Percentiles rank a stretch among this genome's conserved stretches.
phyloP scores from a whole-genome alignment of 1,139 yeast species.

The Diutina pseudorugosa region DNA sequence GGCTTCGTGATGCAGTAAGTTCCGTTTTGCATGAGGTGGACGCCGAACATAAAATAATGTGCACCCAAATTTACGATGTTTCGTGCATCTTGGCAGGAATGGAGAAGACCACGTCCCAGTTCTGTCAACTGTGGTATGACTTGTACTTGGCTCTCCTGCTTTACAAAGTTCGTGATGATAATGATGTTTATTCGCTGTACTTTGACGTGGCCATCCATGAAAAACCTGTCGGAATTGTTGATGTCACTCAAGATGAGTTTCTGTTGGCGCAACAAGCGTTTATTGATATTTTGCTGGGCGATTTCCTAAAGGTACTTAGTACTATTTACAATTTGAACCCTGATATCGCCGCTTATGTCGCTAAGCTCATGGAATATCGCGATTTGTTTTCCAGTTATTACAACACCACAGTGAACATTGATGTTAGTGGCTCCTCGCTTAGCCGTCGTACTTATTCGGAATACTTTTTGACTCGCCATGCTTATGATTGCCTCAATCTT shows the following conservation, averaged over 20 bases:
- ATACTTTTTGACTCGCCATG: slow-evolving; percentile 48
- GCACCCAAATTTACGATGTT: slow-evolving; percentile 29
- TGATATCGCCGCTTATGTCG: slow-evolving; percentile 55
- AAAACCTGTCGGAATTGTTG: slow-evolving; percentile 11
- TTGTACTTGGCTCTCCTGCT: slow-evolving; percentile 47
- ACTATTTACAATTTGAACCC: slow-evolving; percentile 51
- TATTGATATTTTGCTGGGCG: slow-evolving; percentile 44
- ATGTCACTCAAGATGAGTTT: slow-evolving; percentile 18
- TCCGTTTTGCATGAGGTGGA: slow-evolving; percentile 13
- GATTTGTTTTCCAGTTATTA: slow-evolving; percentile 46
- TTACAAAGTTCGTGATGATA: slow-evolving; percentile 43
- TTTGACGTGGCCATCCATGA: slow-evolving; percentile 21
- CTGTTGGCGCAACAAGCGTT: slow-evolving; percentile 42
- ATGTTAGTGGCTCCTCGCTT: slow-evolving; percentile 8
- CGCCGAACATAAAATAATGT: slow-evolving; percentile 10
- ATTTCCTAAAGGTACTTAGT: slow-evolving; percentile 47
- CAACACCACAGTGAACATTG: slow-evolving; percentile 10
- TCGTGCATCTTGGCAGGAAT: slow-evolving; percentile 41
- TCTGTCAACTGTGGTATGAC: slow-evolving; percentile 60
- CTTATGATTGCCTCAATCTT: slow-evolving; percentile 39
- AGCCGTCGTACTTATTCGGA: slow-evolving; percentile 39
- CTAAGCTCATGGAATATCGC: slow-evolving; percentile 52
- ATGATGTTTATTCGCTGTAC: slow-evolving; percentile 20
- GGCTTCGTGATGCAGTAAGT: slow-evolving; percentile 29
- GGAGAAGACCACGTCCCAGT: slow-evolving; percentile 34